Conservation (phyloP, 345 rosid genomes). For the Dovyalis caffra region DNA sequence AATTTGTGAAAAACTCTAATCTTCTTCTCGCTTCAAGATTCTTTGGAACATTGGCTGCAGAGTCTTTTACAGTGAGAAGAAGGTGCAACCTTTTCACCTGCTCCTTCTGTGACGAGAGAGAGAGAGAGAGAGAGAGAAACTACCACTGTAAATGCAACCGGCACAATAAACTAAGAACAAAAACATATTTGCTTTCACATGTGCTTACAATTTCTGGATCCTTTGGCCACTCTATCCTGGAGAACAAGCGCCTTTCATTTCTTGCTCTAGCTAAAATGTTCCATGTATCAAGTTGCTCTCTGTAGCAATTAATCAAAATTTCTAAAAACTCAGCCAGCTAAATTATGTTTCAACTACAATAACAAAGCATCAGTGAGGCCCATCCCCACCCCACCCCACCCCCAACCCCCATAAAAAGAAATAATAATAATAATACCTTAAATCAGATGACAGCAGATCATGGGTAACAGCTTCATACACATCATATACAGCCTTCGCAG, state of each 20-base stretch:
- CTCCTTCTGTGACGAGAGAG: constrained; percentile 61
- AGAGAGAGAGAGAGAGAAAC: constrained; percentile 18
- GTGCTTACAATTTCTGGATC: constrained; percentile 86
- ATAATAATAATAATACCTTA: constrained; percentile 50
- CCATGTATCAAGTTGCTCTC: constrained; percentile 99
- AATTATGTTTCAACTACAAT: not conserved
- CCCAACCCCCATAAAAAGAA: too few relatives aligned
- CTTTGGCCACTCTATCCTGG: constrained; percentile 84
- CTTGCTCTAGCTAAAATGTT: constrained; percentile 82
- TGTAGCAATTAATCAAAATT: constrained; percentile 33
- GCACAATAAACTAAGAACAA: constrained; percentile 6
- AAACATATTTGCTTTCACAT: not conserved
- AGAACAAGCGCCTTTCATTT: constrained; percentile 79
- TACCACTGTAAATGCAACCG: constrained; percentile 17
- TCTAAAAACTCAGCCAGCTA: too few relatives aligned
- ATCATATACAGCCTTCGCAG: constrained; percentile 76
- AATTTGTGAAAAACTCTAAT: constrained; percentile 82
- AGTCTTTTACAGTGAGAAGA: constrained; percentile 94
- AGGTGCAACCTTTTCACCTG: constrained; percentile 93
- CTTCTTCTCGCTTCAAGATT: constrained; percentile 99
- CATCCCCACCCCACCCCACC: too few relatives aligned
- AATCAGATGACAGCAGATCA: constrained; percentile 75
- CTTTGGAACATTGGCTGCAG: constrained; percentile 91
- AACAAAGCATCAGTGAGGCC: not conserved
- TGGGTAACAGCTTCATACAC: constrained; percentile 87